Conservation (phyloP, 768 basidiomycete genomes). For the Suillus americanus region DNA sequence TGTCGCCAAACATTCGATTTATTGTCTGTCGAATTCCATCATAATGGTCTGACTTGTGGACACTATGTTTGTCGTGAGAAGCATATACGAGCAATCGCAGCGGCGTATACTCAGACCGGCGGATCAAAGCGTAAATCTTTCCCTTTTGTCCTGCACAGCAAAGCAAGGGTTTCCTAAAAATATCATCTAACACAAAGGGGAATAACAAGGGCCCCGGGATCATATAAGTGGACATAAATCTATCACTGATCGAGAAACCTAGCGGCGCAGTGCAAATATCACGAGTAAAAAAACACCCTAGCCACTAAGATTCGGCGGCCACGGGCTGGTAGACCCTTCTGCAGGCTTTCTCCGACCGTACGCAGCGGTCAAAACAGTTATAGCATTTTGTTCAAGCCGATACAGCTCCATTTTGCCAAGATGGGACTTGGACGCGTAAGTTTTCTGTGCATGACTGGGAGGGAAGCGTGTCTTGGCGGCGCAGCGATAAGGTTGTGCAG, state of each 20-base stretch:
- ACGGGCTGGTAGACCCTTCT: constrained; percentile 45
- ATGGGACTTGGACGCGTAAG: constrained; percentile 26
- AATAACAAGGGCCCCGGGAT: constrained; percentile 1
- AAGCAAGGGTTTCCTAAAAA: neutral
- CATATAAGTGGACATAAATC: no score
- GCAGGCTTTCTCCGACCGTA: constrained; percentile 31
- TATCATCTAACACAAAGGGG: neutral
- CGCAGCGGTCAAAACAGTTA: constrained; percentile 16
- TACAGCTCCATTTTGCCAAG: constrained; percentile 35
- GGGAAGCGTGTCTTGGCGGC: constrained; percentile 1
- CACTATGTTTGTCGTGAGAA: neutral
- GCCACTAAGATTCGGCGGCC: constrained; percentile 26
- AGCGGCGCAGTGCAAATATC: neutral
- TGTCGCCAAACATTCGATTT: neutral
- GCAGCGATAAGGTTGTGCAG: constrained; percentile 6
- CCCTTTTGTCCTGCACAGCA: neutral
- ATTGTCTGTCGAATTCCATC: neutral
- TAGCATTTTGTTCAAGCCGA: constrained; percentile 36
- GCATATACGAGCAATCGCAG: neutral
- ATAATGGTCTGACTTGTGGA: neutral
- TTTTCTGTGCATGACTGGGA: constrained; percentile 14
- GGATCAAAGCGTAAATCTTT: constrained; percentile 5
- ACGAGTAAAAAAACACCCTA: neutral
- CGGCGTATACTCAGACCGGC: neutral
- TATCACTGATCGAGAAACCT: neutral